Evolutionary conservation across 139 green algal species (phyloP).

Genomic region (Volvox reticuliferus): DNA sequence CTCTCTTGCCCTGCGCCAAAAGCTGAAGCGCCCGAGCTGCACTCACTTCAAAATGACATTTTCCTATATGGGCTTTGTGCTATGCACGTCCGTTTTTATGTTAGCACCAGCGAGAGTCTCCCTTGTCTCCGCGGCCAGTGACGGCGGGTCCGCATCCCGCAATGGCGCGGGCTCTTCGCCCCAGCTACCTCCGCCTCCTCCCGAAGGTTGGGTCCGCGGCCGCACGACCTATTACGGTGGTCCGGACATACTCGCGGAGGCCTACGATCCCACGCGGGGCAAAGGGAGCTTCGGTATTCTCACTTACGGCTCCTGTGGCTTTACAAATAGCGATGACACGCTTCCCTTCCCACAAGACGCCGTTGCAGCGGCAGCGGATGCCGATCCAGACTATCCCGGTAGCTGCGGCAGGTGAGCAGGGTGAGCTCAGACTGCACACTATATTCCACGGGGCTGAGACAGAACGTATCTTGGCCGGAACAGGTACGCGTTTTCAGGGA

Average conservation of each 20-base stretch:
- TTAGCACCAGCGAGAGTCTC: background rate
- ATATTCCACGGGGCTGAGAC: background rate
- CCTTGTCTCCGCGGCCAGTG: no score
- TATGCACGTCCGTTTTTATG: background rate
- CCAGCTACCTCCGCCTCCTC: background rate
- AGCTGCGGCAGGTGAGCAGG: conserved; percentile 43
- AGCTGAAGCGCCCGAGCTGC: no score
- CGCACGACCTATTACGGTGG: conserved; percentile 45
- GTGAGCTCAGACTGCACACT: background rate
- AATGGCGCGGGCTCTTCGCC: background rate
- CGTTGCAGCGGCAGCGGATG: conserved; percentile 27
- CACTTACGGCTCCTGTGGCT: conserved; percentile 58
- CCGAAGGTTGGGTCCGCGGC: conserved; percentile 35
- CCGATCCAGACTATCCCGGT: conserved; percentile 46
- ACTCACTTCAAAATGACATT: no score
- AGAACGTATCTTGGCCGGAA: background rate
- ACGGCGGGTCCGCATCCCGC: no score
- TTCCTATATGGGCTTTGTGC: no score
- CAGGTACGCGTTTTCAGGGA: background rate
- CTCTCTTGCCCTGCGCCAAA: no score
- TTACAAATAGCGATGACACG: conserved; percentile 53
- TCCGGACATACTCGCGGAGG: background rate
- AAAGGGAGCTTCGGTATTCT: conserved; percentile 59
- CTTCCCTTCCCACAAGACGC: conserved; percentile 41
- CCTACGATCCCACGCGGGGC: conserved; percentile 47